Evolutionary conservation across 768 basidiomycete species (phyloP), one percentile per base, ranked within the genome.

Genomic region (Boletus subparvulus): DNA sequence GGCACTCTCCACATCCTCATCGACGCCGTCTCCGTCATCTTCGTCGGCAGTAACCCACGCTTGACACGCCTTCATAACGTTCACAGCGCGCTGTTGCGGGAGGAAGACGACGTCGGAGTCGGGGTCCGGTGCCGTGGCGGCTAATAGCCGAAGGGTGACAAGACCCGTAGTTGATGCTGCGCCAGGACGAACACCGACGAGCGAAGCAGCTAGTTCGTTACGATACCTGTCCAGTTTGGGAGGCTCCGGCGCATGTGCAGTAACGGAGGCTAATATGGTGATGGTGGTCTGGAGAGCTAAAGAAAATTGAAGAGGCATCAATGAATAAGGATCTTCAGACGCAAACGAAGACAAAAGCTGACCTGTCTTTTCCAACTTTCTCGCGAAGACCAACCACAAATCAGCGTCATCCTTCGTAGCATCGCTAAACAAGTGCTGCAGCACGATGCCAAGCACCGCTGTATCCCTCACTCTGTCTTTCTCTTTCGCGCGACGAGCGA

Each of bases 131-230:
- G 94, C 91, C 1, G 83, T 75, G 2, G 88, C 86, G 0, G 80
- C 78, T 17, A 98, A 79, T 26, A 85, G 79, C 11, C 88, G 82
- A 9, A 98, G 78, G 1, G 83, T 70, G 26, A 83, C 69, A 6
- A 96, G 75, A 1, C 94, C 95, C 11, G 84, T 81, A 0, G 79
- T 80, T 58, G 86, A 84, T n/a, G 85, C 86, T 43, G 84, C 82
- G 6, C 71, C 63, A 0, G 87, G 68, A 2, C 80, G 80, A 14
- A 97, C 77, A 24, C 88, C 89, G 0, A 90, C 74, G 5, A 94
- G 69, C 19, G 78, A 79, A n/a, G 92, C 88, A 0, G 96, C 95
- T 11, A 95, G 79, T 71, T 97, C 94, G 68, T 95, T 97, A 19
- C 94, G 83, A 65, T 88, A 90, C 19, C 92, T 80, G 62, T 90